A percentile compares a stretch with the other conserved stretches of the same genome.
phyloP scores from a whole-genome alignment of 1,139 yeast genomes.

The Blastobotrys serpentis region DNA sequence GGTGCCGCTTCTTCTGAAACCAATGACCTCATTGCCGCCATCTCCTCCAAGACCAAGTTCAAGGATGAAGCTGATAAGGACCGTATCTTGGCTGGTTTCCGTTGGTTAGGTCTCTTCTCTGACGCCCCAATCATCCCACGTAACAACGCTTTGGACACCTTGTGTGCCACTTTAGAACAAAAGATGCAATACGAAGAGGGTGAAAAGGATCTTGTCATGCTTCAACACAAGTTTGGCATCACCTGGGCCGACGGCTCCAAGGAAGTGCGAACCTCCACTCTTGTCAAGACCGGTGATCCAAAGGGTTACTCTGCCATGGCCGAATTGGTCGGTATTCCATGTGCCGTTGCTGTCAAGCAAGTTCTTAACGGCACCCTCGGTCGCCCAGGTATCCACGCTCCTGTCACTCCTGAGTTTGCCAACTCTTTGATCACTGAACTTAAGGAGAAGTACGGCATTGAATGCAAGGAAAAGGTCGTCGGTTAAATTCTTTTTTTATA shows the following conservation, averaged over 20 bases:
- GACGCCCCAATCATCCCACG: constrained; percentile 75
- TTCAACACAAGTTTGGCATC: constrained; percentile 97
- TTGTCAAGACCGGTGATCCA: constrained; percentile 91
- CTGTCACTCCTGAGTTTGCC: constrained; percentile 86
- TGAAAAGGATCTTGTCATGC: constrained; percentile 91
- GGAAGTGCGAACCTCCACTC: constrained; percentile 91
- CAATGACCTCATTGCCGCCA: constrained; percentile 70
- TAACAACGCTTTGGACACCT: constrained; percentile 91
- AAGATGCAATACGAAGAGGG: constrained; percentile 95
- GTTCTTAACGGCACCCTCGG: constrained; percentile 80
- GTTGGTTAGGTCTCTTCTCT: constrained; percentile 92
- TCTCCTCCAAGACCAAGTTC: constrained; percentile 76
- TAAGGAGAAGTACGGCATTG: constrained; percentile 86
- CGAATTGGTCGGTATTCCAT: constrained; percentile 95
- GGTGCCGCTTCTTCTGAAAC: constrained; percentile 71
- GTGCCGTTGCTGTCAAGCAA: constrained; percentile 91
- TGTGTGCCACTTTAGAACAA: constrained; percentile 93
- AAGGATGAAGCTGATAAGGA: constrained; percentile 78
- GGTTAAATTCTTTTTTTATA: constrained; percentile 18
- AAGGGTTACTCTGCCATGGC: constrained; percentile 98
- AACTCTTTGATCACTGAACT: constrained; percentile 87
- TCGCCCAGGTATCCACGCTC: constrained; percentile 86
- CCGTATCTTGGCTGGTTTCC: constrained; percentile 83
- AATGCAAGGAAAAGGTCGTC: constrained; percentile 74
- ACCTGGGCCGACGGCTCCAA: constrained; percentile 92